These are phyloP conservation scores for Talaromyces islandicus DNA, from an alignment of 2,329 filamentous ascomycete species.

Conservation along the genomic window DNA sequence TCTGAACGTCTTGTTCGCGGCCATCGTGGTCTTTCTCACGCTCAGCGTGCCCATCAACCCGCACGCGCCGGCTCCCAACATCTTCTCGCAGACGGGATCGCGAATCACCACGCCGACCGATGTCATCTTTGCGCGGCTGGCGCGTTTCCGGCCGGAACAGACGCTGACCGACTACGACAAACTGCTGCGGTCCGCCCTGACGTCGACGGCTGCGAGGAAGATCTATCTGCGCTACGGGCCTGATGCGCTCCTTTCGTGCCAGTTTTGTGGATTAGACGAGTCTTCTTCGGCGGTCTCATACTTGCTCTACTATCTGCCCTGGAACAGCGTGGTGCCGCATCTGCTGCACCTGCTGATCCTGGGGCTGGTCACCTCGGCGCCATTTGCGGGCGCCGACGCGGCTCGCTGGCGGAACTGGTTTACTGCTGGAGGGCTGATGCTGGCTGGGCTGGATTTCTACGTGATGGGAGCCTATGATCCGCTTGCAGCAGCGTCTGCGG, in stretches of 20 bases:
- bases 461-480: slow-evolving; percentile 59
- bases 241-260: slow-evolving; percentile 63
- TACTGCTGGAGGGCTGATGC: slow-evolving; percentile 54
- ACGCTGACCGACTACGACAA: slow-evolving; percentile 52
- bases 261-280: slow-evolving; percentile 72
- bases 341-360: slow-evolving; percentile 68
- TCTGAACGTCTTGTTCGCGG: slow-evolving; percentile 48
- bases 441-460: slow-evolving; percentile 63
- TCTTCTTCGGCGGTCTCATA: slow-evolving; percentile 51
- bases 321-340: slow-evolving; percentile 66
- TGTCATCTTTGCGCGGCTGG: slow-evolving; percentile 73
- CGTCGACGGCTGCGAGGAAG: slow-evolving; percentile 64
- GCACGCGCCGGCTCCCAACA: slow-evolving; percentile 48
- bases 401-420: slow-evolving; percentile 64
- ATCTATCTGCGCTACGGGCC: slow-evolving; percentile 83
- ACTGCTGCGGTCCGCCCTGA: slow-evolving; percentile 61
- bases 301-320: slow-evolving; percentile 72
- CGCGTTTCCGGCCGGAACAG: slow-evolving; percentile 33
- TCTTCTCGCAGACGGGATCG: slow-evolving; percentile 71
- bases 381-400: slow-evolving; percentile 59
- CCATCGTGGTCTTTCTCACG: slow-evolving; percentile 49
- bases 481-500: slow-evolving; percentile 49
- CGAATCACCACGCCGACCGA: slow-evolving; percentile 81
- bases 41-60: slow-evolving; percentile 66
- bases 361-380: slow-evolving; percentile 65